Percentiles rank a stretch among this genome's conserved stretches.
phyloP scores from a whole-genome alignment of 345 rosid species.

The Gossypium rotundifolium region DNA sequence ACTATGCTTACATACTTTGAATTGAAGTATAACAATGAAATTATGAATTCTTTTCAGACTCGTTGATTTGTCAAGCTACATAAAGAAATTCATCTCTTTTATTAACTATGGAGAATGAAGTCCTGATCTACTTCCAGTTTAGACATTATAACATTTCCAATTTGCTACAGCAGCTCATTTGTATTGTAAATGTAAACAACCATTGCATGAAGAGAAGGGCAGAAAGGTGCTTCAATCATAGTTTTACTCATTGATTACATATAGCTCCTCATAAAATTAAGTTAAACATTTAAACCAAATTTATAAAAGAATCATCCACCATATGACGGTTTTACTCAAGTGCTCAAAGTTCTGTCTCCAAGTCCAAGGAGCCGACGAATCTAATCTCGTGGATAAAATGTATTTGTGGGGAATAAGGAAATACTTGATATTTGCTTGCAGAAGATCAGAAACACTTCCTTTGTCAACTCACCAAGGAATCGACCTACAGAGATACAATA shows the following conservation, averaged over 20 bases:
- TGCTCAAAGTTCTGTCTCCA: background rate
- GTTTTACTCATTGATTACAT: background rate
- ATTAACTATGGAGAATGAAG: too few relatives aligned
- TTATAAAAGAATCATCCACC: background rate
- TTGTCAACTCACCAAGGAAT: conserved; percentile 90
- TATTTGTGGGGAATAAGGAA: background rate
- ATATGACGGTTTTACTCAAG: background rate
- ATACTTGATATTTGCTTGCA: conserved; percentile 97
- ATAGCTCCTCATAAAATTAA: background rate
- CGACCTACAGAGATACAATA: conserved; percentile 56
- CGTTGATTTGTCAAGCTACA: too few relatives aligned
- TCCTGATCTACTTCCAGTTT: too few relatives aligned
- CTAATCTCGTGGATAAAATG: background rate
- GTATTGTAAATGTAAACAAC: too few relatives aligned
- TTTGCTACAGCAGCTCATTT: too few relatives aligned
- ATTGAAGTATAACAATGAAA: too few relatives aligned
- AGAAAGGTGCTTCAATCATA: too few relatives aligned
- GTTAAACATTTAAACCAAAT: background rate
- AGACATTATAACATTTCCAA: too few relatives aligned
- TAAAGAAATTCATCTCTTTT: too few relatives aligned
- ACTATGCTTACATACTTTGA: too few relatives aligned
- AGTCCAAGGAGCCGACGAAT: background rate
- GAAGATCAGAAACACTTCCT: conserved; percentile 88
- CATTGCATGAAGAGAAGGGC: too few relatives aligned
- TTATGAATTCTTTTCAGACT: too few relatives aligned